Percentiles rank a stretch among this genome's conserved stretches.
Conservation (phyloP, 2,329 filamentous ascomycete species). For the Canariomyces notabilis region DNA sequence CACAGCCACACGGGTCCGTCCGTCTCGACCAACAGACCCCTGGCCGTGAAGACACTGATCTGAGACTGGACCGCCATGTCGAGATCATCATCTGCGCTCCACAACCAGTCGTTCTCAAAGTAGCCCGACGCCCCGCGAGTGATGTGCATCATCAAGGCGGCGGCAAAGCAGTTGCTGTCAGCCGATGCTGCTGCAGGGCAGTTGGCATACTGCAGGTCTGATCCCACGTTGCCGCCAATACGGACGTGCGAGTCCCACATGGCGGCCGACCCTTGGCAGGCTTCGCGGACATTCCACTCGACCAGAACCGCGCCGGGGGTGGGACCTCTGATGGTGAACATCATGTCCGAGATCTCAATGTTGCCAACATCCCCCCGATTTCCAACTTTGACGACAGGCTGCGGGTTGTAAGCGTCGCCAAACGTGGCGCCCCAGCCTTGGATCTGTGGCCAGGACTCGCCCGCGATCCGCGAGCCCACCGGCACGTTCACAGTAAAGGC, state of each 20-base stretch:
- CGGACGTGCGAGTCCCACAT: conserved; percentile 68
- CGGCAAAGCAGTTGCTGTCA: conserved; percentile 40
- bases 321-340: conserved; percentile 49
- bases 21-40: conserved; percentile 28
- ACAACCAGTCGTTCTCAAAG: conserved; percentile 54
- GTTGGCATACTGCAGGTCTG: conserved; percentile 59
- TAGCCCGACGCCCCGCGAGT: conserved; percentile 39
- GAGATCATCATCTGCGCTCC: conserved; percentile 56
- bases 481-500: conserved; percentile 48
- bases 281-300: conserved; percentile 58
- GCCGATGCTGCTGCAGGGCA: too few species aligned
- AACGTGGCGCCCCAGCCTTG: conserved; percentile 55
- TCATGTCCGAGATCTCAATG: conserved; percentile 61
- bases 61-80: conserved; percentile 17
- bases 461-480: conserved; percentile 59
- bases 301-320: conserved; percentile 64
- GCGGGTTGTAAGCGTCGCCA: conserved; percentile 50
- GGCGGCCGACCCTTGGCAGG: conserved; percentile 36
- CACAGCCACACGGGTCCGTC: conserved; percentile 29
- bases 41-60: conserved; percentile 30
- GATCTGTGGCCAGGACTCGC: conserved; percentile 67
- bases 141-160: conserved; percentile 37
- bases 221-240: conserved; percentile 65
- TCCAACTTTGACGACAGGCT: conserved; percentile 60
- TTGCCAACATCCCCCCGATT: conserved; percentile 52